Evolutionary conservation across 306 rosid genomes (phyloP), one percentile per base, ranked within the genome.

Genomic region (Crotalaria pallida): DNA sequence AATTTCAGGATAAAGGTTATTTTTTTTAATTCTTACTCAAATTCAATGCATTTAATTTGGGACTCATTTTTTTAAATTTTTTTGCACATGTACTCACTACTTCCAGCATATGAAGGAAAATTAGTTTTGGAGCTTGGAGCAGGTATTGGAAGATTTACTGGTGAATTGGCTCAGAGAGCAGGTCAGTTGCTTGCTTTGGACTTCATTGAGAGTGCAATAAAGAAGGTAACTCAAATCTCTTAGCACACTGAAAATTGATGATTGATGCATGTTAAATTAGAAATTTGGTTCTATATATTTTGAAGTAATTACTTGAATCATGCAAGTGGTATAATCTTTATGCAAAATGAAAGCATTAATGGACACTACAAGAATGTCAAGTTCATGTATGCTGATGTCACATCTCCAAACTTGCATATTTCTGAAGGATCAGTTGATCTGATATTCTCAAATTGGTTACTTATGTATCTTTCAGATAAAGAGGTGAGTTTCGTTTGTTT

Each of bases 81-180:
- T n/a, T n/a, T n/a, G n/a, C n/a, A n/a, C 72, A 93, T 97, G 96
- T 94, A 51, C 82, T 6, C n/a, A n/a, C n/a, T n/a, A n/a, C n/a
- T n/a, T n/a, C n/a, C n/a, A n/a, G n/a, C n/a, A n/a, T n/a, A n/a
- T n/a, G n/a, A n/a, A n/a, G n/a, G n/a, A n/a, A n/a, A n/a, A n/a
- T n/a, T n/a, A n/a, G n/a, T n/a, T n/a, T 5, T 94, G 49, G 97
- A 94, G 76, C 87, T 94, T 27, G 98, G 98, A 79, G 98, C 98
- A 1, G 98, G 98, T 9, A 94, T 94, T 44, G 98, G 98, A 60
- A 91, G 98, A 63, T 94, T 94, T 66, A 94, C 97, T 0, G 81
- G 86, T 17, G 96, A 88, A 63, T 78, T 94, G 67, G 97, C 96
- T 23, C 75, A 81, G 50, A 84, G 81, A 67, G 96, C 98, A 49